Evolutionary conservation across 495 filamentous ascomycete species (phyloP).

Genomic region (Penicillium salamii): DNA sequence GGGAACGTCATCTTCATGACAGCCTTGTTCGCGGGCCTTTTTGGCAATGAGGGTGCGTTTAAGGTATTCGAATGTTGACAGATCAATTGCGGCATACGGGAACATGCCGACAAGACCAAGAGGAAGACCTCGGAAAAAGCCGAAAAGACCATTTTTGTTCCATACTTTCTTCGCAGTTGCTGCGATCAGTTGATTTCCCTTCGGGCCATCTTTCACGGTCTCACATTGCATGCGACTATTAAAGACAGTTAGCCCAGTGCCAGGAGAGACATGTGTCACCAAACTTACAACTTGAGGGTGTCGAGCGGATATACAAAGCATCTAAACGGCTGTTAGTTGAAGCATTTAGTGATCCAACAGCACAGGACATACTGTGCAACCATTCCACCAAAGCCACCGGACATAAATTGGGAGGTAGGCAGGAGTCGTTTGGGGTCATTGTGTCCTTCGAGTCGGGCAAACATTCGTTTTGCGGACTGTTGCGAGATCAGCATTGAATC

Average conservation of each 20-base stretch:
- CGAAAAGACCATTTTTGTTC: constrained; percentile 64
- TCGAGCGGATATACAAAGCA: constrained; percentile 95
- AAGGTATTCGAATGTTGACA: constrained; percentile 90
- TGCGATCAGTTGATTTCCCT: constrained; percentile 80
- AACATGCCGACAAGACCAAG: constrained; percentile 96
- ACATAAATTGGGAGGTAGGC: constrained; percentile 81
- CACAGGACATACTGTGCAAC: constrained; percentile 70
- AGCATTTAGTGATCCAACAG: neutral
- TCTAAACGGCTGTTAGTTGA: constrained; percentile 40
- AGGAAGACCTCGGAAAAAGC: constrained; percentile 88
- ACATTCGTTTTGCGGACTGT: constrained; percentile 80
- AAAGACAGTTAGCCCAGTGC: constrained; percentile 17
- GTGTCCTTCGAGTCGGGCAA: constrained; percentile 87
- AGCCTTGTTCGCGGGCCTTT: constrained; percentile 65
- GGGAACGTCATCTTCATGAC: constrained; percentile 77
- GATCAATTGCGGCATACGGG: constrained; percentile 94
- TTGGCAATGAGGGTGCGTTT: constrained; percentile 69
- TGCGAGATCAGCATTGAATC: constrained; percentile 13
- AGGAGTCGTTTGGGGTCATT: constrained; percentile 74
- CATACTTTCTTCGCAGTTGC: constrained; percentile 83
- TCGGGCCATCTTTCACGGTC: constrained; percentile 77
- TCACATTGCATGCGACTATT: constrained; percentile 88
- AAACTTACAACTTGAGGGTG: constrained; percentile 85
- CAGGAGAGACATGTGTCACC: neutral
- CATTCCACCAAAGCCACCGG: constrained; percentile 87